Evolutionary conservation across 805 yeast genomes (phyloP).

Genomic region (Lachancea cidri): DNA sequence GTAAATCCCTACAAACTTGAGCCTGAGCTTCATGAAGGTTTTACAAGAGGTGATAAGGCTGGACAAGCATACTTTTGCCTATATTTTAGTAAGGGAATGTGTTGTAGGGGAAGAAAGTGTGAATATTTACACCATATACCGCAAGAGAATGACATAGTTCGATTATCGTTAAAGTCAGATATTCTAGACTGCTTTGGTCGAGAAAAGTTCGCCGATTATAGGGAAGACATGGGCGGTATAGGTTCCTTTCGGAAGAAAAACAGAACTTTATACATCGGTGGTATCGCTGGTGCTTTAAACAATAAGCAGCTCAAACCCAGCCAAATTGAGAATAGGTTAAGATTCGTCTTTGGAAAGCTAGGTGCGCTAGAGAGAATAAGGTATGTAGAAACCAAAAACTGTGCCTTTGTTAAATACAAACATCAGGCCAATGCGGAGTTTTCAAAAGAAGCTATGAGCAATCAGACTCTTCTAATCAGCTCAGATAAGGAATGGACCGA

Average conservation of each 20-base stretch:
- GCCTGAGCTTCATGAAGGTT: conserved; percentile 62
- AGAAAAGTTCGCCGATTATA: conserved; percentile 71
- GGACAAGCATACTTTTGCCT: conserved; percentile 56
- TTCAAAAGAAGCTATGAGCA: conserved; percentile 92
- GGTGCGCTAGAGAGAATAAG: conserved; percentile 70
- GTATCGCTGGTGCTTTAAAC: conserved; percentile 40
- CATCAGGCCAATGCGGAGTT: conserved; percentile 79
- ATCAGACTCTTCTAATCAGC: conserved; percentile 55
- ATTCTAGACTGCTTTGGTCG: conserved; percentile 85
- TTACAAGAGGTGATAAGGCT: conserved; percentile 59
- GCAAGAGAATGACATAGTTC: conserved; percentile 46
- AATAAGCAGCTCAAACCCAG: conserved; percentile 35
- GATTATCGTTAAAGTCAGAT: conserved; percentile 41
- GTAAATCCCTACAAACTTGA: conserved; percentile 58
- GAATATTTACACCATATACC: conserved; percentile 78
- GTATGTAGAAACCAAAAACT: conserved; percentile 53
- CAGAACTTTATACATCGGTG: conserved; percentile 73
- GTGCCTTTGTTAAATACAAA: conserved; percentile 74
- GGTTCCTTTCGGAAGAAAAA: conserved; percentile 73
- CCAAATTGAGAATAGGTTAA: conserved; percentile 36
- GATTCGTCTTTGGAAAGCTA: conserved; percentile 53
- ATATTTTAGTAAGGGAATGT: conserved; percentile 85
- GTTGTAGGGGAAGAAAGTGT: conserved; percentile 74
- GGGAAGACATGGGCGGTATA: conserved; percentile 93
- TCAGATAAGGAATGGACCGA: conserved; percentile 49